Conservation (phyloP, 2,329 filamentous ascomycete species). For the Trichoderma sp. region DNA sequence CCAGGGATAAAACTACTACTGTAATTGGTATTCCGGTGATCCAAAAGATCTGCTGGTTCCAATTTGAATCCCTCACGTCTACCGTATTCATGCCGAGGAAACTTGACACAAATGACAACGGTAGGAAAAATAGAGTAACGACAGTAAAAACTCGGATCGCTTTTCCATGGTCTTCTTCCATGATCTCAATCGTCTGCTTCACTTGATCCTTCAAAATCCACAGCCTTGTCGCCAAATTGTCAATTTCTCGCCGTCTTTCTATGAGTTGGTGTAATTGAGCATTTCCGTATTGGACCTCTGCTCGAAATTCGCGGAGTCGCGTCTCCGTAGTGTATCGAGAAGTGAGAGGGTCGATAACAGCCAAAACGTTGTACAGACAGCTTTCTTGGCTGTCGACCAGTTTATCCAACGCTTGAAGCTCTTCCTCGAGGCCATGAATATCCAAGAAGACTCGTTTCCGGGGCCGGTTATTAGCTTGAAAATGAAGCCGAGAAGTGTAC, state of each 20-base stretch:
- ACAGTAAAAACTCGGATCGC: conserved; percentile 39
- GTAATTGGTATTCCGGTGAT: conserved; percentile 34
- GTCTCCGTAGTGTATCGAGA: not conserved
- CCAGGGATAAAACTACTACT: not conserved
- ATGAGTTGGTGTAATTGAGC: not conserved
- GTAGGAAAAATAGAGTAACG: conserved; percentile 41
- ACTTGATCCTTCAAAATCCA: conserved; percentile 21
- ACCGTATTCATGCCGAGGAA: conserved; percentile 46
- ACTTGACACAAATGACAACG: conserved; percentile 22
- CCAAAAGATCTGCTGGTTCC: conserved; percentile 42
- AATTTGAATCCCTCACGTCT: conserved; percentile 40
- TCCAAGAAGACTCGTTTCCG: conserved; percentile 19
- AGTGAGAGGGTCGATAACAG: not conserved
- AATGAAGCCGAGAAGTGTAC: conserved; percentile 1
- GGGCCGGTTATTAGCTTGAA: not conserved
- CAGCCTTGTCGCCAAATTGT: not conserved
- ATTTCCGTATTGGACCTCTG: not conserved
- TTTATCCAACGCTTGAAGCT: conserved; percentile 24
- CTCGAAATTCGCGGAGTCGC: not conserved
- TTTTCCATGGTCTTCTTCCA: conserved; percentile 32
- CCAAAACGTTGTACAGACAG: not conserved
- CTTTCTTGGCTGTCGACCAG: not conserved
- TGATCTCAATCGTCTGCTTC: conserved; percentile 26
- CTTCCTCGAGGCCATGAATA: conserved; percentile 24
- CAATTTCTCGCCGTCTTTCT: not conserved